Evolutionary conservation across 148 eudicot genomes (phyloP), one percentile per base, ranked within the genome.

Genomic region (Cornus controversa): DNA sequence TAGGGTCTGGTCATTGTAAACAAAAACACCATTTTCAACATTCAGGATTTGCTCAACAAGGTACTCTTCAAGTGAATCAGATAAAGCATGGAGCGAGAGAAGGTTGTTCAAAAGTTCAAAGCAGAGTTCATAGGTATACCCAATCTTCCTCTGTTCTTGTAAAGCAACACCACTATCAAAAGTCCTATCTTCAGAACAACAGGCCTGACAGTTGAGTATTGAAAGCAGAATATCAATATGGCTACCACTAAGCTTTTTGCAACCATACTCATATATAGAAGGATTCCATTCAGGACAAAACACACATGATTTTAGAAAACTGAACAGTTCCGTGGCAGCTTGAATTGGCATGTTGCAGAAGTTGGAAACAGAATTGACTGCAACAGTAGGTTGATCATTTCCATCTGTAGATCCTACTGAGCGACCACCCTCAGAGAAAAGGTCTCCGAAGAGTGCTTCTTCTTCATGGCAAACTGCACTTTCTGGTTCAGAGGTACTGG

Each of bases 381-480:
- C 84, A 80, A 84, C 76, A 70, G 86, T 78, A 75, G 92, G 83
- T 42, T 87, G 94, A 70, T 96, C 99, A 79, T 69, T 86, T 62
- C 91, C 98, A 76, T 96, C 99, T 73, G 88, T 86, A 66, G 97
- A 94, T 75, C 91, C 97, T 79, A 85, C 89, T 69, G 99, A 92
- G 15, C 99, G 98, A 68, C 93, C 92, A 77, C 92, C 93, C 90
- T 96, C 99, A 22, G 97, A 96, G 78, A 96, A 96, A 74, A 96
- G 95, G 86, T 96, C 92, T 72, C 99, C 99, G 83, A 96, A 96
- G 31, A 96, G 85, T 40, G 98, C 97, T 84, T 96, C 99, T 82
- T 96, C 99, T 83, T 96, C 99, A 78, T 92, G 97, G 85, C 92
- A 89, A 80, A 85, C 80, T 28, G 87, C 82, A 73, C 40, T 93